phyloP scores from a whole-genome alignment of 2,329 filamentous ascomycete genomes.

The Fusarium sp. region DNA sequence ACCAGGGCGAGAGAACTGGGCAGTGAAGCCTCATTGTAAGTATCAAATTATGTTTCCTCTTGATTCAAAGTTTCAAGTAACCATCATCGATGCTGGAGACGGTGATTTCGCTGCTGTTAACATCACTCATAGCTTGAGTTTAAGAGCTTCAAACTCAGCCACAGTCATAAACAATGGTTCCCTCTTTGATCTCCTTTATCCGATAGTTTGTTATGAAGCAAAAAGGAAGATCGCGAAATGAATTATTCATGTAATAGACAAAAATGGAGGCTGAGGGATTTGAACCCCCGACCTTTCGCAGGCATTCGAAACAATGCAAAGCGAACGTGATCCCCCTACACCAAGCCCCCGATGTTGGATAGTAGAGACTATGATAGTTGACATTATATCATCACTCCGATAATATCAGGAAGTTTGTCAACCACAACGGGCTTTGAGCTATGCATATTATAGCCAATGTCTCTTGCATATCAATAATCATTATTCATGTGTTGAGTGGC shows the following conservation, averaged over 20 bases:
- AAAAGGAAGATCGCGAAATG: neutral
- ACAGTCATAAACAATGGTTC: neutral
- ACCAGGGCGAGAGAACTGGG: neutral
- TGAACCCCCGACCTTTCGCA: conserved; percentile 46
- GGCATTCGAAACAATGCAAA: conserved; percentile 34
- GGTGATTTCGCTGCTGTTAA: too few relatives aligned
- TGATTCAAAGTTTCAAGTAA: too few relatives aligned
- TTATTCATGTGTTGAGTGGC: neutral
- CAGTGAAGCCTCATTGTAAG: neutral
- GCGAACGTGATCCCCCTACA: conserved; percentile 43
- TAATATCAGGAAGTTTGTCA: too few relatives aligned
- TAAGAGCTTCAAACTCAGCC: neutral
- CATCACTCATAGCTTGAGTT: neutral
- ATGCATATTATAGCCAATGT: neutral
- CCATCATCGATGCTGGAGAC: neutral
- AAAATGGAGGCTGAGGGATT: conserved; percentile 44
- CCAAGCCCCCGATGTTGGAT: conserved; percentile 38
- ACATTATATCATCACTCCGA: rapidly evolving
- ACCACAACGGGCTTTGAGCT: neutral
- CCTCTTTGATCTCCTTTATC: neutral
- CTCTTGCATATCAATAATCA: neutral
- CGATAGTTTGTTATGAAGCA: neutral
- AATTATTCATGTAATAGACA: neutral
- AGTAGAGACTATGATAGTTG: rapidly evolving
- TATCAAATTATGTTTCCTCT: neutral